Evolutionary conservation across 176 grass and related monocot genomes (phyloP).

Genomic region (Hyparrhenia diplandra): DNA sequence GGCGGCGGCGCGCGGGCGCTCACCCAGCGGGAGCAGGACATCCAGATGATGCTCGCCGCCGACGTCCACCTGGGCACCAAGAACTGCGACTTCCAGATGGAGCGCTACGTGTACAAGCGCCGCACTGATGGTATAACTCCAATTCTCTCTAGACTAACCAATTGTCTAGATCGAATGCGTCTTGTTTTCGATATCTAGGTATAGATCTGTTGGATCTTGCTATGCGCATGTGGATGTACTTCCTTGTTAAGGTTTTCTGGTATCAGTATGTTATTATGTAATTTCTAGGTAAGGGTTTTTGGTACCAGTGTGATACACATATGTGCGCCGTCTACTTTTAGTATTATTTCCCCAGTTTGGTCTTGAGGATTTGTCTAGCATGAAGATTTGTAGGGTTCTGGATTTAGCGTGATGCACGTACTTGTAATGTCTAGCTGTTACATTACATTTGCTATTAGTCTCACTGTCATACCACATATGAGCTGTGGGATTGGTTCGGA

Average conservation of each 20-base stretch:
- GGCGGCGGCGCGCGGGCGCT: slow-evolving; percentile 35
- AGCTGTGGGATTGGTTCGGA: no score
- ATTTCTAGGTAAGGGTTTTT: neutral
- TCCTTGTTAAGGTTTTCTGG: neutral
- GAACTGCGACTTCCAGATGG: slow-evolving; percentile 99
- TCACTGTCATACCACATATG: neutral
- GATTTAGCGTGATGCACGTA: neutral
- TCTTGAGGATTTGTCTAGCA: neutral
- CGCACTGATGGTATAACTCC: slow-evolving; percentile 57
- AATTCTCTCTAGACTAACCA: neutral
- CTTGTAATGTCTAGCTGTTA: neutral
- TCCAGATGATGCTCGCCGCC: slow-evolving; percentile 90
- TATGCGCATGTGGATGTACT: neutral
- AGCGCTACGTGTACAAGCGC: slow-evolving; percentile 80
- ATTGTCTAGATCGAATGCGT: no score
- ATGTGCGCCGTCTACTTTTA: neutral
- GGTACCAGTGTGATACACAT: neutral
- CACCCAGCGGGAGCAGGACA: slow-evolving; percentile 58
- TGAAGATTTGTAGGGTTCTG: neutral
- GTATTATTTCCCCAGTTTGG: neutral
- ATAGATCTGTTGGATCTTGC: slow-evolving; percentile 2
- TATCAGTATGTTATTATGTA: neutral
- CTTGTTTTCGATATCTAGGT: neutral
- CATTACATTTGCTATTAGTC: neutral
- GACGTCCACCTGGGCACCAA: slow-evolving; percentile 93